phyloP scores from a whole-genome alignment of 2,329 filamentous ascomycete species.

The Plectosphaerella sp. region DNA sequence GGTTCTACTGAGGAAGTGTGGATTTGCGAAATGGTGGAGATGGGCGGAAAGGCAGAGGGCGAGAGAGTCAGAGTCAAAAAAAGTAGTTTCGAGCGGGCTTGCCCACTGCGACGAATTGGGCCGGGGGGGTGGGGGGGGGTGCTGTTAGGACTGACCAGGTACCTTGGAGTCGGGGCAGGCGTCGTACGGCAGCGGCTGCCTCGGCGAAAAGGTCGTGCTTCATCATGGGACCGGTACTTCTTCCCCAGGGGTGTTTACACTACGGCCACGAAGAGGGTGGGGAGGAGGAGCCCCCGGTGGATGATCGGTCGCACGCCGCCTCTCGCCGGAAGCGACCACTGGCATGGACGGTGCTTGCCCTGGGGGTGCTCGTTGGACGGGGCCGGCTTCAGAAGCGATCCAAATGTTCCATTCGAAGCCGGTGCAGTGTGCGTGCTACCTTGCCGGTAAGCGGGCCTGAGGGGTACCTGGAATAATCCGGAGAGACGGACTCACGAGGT shows the following conservation, averaged over 20 bases:
- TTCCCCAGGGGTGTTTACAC: background rate
- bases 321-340: background rate
- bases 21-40: constrained; percentile 4
- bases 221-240: background rate
- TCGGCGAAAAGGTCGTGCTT: background rate
- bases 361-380: too few species aligned
- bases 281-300: background rate
- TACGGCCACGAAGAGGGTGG: background rate
- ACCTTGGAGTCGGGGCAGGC: background rate
- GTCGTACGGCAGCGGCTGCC: background rate
- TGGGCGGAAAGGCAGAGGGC: constrained; percentile 3
- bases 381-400: too few species aligned
- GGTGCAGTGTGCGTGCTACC: too few species aligned
- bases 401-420: too few species aligned
- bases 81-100: constrained; percentile 1
- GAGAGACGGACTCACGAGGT: too few species aligned
- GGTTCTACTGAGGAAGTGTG: constrained; percentile 7
- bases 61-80: constrained; percentile 4
- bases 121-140: background rate
- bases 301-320: background rate
- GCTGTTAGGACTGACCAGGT: background rate
- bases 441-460: too few species aligned
- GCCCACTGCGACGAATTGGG: background rate
- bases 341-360: background rate
- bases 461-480: too few species aligned